These are phyloP conservation scores for Penicillium coffeae DNA, from an alignment of 495 filamentous ascomycete species.

Conservation along the genomic window DNA sequence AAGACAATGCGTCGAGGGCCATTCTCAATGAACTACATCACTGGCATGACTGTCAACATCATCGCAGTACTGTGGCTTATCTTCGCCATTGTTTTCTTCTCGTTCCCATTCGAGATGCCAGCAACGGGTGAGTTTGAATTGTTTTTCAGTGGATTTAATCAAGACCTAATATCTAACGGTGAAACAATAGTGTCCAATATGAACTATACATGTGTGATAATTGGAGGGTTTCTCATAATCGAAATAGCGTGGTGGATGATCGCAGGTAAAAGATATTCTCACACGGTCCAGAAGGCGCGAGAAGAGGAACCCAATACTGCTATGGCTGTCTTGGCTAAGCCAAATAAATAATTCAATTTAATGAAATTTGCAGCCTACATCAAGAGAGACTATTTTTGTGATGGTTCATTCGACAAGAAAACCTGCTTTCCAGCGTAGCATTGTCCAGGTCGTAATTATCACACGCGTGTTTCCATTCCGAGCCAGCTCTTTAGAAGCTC, in stretches of 20 bases:
- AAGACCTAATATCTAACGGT: too few relatives aligned
- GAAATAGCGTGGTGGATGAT: constrained; percentile 39
- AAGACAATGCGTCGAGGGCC: constrained; percentile 33
- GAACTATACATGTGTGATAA: constrained; percentile 67
- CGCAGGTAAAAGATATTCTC: constrained; percentile 32
- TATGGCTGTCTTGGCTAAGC: constrained; percentile 2
- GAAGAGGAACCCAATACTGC: constrained; percentile 27
- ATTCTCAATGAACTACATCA: constrained; percentile 24
- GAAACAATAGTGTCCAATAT: constrained; percentile 46
- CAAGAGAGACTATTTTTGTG: too few relatives aligned
- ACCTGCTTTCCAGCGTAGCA: too few relatives aligned
- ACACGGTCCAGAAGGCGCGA: constrained; percentile 22
- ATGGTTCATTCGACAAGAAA: too few relatives aligned
- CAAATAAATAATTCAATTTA: too few relatives aligned
- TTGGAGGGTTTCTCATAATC: constrained; percentile 51
- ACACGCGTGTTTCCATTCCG: too few relatives aligned
- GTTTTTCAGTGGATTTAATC: background rate
- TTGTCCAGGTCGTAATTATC: too few relatives aligned
- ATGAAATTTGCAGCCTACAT: too few relatives aligned
- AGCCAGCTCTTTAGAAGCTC: too few relatives aligned
- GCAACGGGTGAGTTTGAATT: constrained; percentile 25
- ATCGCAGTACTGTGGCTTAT: constrained; percentile 32
- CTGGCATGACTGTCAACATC: constrained; percentile 34
- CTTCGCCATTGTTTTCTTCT: constrained; percentile 61
- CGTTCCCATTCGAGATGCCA: constrained; percentile 62